These are phyloP conservation scores for Sporothrix phasma DNA, from an alignment of 2,329 filamentous ascomycete genomes.

Conservation along the genomic window DNA sequence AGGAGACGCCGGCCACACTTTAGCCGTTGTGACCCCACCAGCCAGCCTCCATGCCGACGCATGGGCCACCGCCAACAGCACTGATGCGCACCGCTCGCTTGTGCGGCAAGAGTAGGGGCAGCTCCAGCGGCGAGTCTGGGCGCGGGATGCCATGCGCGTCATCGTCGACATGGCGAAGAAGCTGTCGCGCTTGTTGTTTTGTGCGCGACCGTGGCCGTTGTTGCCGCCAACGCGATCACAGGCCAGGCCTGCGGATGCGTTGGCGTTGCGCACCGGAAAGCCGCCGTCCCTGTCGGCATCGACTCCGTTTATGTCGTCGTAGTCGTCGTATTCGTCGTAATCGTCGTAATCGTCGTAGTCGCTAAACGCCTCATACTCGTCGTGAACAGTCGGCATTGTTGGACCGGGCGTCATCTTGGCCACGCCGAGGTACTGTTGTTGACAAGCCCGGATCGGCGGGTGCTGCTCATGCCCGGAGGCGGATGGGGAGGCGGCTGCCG, in stretches of 20 bases:
- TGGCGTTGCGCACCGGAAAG: slow-evolving; percentile 1
- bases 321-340: background rate
- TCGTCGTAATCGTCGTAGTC: background rate
- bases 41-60: slow-evolving; percentile 20
- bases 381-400: slow-evolving; percentile 2
- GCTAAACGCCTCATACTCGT: background rate
- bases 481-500: background rate
- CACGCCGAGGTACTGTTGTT: background rate
- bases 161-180: background rate
- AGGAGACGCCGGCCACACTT: too few species aligned
- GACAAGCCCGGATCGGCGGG: background rate
- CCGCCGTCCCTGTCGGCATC: background rate
- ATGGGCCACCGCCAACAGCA: slow-evolving; percentile 25
- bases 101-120: slow-evolving; percentile 21
- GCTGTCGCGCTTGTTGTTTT: background rate
- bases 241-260: background rate
- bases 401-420: background rate
- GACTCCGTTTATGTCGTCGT: background rate
- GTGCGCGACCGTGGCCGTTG: background rate
- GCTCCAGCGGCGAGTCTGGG: slow-evolving; percentile 26
- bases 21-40: slow-evolving; percentile 24
- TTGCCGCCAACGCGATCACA: background rate
- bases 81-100: slow-evolving; percentile 29
- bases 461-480: background rate
- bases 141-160: slow-evolving; percentile 21